Base-by-base conservation (phyloP, 2,329 filamentous ascomycete species). In the Cyphellophora attinorum region DNA sequence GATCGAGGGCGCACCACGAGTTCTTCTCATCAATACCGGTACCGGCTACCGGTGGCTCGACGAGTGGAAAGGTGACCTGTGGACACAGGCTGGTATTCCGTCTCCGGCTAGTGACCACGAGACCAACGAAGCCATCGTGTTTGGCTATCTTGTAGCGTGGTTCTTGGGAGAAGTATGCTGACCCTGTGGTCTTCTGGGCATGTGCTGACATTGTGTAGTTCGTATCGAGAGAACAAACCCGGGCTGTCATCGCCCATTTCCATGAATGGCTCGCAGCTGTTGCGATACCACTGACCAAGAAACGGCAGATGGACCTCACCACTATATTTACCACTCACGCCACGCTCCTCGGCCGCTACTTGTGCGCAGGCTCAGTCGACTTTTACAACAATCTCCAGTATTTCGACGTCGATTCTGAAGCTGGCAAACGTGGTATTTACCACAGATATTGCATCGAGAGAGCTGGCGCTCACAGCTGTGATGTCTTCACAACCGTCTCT, bases 271-370 rank as follows among this genome's bases (percentile, higher is more conserved):
- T 98, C 36, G 81, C 91, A 8, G 91, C 89, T 61, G 91, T 96
- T 32, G 89, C 85, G 33, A 70, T 96, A 19, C 91, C 91, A 16
- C 72, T 96, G 47, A 81, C 79, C 64, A 93, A 93, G 68, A 94
- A 84, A 72, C 79, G 91, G 42, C 82, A 83, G 54, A 96, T 96
- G 60, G 91, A 96, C 55, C 74, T 95, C 33, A 96, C 91, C 12
- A 96, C 91, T 48, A 96, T 96, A 58, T 96, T 96, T 67, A 98
- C 91, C 27, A 98, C 91, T 2, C 91, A 96, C 62, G 91, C 91
- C 15, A 96, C 91, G 5, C 74, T 98, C 8, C 76, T 98, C 31
- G 91, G 91, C 43, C 81, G 91, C 52, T 96, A 98, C 56, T 82
- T 96, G 31, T 96, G 91, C 57, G 91, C 91, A 33, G 91, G 91